Evolutionary conservation across 2,329 filamentous ascomycete genomes (phyloP), one percentile per base, ranked within the genome.

Genomic region (Alternaria tenuissima): DNA sequence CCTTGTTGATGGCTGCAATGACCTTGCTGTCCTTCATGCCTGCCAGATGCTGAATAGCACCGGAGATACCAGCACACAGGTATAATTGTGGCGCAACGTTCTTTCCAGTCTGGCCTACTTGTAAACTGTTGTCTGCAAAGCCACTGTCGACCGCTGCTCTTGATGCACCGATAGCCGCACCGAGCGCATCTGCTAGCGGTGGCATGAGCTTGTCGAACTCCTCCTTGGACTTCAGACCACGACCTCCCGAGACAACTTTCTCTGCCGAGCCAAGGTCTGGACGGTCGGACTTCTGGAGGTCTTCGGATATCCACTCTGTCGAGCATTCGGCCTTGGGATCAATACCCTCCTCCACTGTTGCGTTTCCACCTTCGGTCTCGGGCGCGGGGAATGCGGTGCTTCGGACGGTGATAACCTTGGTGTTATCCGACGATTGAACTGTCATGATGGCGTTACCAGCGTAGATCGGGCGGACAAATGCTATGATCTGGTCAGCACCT

Each of bases 11-110:
- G 14, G 93, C 93, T 22, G 94, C 95, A 82, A 99, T 99, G 60
- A 99, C 95, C 84, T 99, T 99, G 84, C 93, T 97, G 78, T 99
- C 95, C 87, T 99, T 99, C 95, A 99, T 99, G 77, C 95, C 95
- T 32, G 95, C 95, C 81, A 99, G 81, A 84, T 99, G 95, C 82
- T 99, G 95, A 71, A 99, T 99, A 22, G 95, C 95, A 55, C 95
- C 95, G 8, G 93, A 97, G 71, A 99, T 98, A 75, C 95, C 95
- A 12, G 94, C 94, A 55, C 93, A 96, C 69, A 99, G 86, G 78
- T 99, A 99, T 62, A 99, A 84, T 80, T 99, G 90, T 61, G 95
- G 95, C 47, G 95, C 95, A 55, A 99, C 94, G 64, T 98, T 96
- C 87, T 99, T 99, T 74, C 95, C 95, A 14, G 95, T 99, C 85